These are phyloP conservation scores for Juncus inflexus DNA, from an alignment of 176 grass and related monocot genomes.

Conservation along the genomic window DNA sequence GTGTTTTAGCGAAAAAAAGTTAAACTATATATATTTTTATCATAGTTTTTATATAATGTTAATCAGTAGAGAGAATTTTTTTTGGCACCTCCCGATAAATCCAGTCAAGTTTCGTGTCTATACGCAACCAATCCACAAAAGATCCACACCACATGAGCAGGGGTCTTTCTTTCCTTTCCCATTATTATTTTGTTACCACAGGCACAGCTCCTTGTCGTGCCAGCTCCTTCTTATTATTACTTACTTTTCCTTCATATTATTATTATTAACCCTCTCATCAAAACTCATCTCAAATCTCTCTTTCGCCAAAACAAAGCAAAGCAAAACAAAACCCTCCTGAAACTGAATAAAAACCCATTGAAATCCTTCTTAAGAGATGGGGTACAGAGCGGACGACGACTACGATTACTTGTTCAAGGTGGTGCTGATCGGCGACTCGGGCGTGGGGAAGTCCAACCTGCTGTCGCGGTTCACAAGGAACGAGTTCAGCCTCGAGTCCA, in stretches of 20 bases:
- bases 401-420: constrained; percentile 33
- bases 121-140: neutral
- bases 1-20: too few relatives aligned
- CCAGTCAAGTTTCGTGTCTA: too few relatives aligned
- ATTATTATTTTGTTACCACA: constrained; percentile 14
- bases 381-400: constrained; percentile 28
- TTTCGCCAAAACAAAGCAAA: too few relatives aligned
- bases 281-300: constrained; percentile 7
- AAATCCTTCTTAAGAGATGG: constrained; percentile 2
- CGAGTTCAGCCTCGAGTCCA: constrained; percentile 27
- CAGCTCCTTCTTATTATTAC: constrained; percentile 12
- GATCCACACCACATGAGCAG: constrained; percentile 8
- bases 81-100: too few relatives aligned
- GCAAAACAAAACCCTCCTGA: neutral
- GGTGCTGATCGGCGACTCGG: constrained; percentile 25
- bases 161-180: constrained; percentile 14
- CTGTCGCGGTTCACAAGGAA: constrained; percentile 23
- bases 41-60: too few relatives aligned
- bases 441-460: constrained; percentile 25
- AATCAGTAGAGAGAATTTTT: too few relatives aligned
- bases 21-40: too few relatives aligned
- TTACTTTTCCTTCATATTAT: constrained; percentile 1
- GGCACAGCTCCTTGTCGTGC: constrained; percentile 6
- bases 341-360: neutral
- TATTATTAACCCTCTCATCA: constrained; percentile 6